Evolutionary conservation across 768 basidiomycete genomes (phyloP).

Genomic region (Coprinopsis marcescibilis): DNA sequence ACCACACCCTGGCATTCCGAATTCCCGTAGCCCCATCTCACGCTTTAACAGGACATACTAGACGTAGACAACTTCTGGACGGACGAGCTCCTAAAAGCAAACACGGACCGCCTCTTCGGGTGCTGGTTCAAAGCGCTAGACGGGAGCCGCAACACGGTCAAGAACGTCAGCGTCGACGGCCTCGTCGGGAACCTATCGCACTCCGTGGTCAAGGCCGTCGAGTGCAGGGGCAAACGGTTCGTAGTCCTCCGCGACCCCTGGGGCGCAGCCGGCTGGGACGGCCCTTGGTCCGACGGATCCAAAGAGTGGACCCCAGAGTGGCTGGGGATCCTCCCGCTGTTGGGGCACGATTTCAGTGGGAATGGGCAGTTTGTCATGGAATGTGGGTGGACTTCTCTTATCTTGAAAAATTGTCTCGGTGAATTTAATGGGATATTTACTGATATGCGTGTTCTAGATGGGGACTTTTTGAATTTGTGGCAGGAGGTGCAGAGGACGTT

Average conservation of each 20-base stretch:
- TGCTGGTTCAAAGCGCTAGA: conserved; percentile 32
- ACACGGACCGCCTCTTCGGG: conserved; percentile 39
- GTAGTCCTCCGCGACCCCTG: conserved; percentile 50
- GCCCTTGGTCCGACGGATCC: conserved; percentile 50
- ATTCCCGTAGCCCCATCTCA: no score
- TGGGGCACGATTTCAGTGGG: conserved; percentile 44
- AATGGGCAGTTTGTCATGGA: conserved; percentile 57
- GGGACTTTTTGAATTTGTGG: conserved; percentile 35
- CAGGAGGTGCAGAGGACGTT: conserved; percentile 30
- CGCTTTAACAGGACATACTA: conserved; percentile 44
- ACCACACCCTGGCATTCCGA: no score
- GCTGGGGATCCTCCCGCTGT: conserved; percentile 33
- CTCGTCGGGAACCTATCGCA: conserved; percentile 41
- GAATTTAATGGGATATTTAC: no score
- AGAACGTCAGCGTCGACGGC: conserved; percentile 22
- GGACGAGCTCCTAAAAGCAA: conserved; percentile 40
- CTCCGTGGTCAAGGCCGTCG: conserved; percentile 43
- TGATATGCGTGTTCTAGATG: no score
- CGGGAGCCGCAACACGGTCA: conserved; percentile 11
- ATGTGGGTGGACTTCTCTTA: conserved; percentile 26
- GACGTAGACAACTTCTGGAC: conserved; percentile 44
- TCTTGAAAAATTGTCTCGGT: conserved; percentile 16
- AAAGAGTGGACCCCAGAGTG: conserved; percentile 54
- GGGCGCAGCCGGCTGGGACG: conserved; percentile 46
- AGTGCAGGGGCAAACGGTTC: conserved; percentile 44